These are phyloP conservation scores for Xenosphaeropsis pyriputrescens DNA, from an alignment of 2,329 filamentous ascomycete species.

Conservation along the genomic window DNA sequence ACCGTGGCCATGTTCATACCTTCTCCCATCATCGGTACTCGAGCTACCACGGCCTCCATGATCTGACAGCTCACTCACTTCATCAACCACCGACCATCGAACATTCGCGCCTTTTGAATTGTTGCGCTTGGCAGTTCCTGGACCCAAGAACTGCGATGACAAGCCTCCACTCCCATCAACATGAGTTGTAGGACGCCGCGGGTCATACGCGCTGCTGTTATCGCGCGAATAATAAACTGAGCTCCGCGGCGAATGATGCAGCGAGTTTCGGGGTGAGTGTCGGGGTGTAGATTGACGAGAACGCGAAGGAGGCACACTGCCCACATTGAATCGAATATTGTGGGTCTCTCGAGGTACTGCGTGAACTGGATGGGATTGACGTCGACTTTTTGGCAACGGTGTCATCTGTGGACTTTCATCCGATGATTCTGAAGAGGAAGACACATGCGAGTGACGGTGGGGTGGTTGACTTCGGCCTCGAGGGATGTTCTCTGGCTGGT, in stretches of 20 bases:
- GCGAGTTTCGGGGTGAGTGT: too few relatives aligned
- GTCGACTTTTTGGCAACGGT: not conserved
- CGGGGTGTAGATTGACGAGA: too few relatives aligned
- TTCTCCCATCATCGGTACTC: constrained; percentile 3
- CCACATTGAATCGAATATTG: not conserved
- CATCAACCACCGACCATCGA: constrained; percentile 9
- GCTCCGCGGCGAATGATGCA: too few relatives aligned
- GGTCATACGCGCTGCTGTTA: too few relatives aligned
- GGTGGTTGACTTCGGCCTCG: constrained; percentile 36
- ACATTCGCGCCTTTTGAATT: constrained; percentile 4
- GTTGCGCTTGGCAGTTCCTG: constrained; percentile 7
- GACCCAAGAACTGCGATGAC: constrained; percentile 17
- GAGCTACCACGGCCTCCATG: not conserved
- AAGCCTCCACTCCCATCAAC: constrained; percentile 9
- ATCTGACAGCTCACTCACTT: constrained; percentile 5
- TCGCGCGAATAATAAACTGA: too few relatives aligned
- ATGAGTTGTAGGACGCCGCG: too few relatives aligned
- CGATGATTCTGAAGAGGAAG: constrained; percentile 17
- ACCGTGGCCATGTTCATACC: constrained; percentile 2
- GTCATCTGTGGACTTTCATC: constrained; percentile 19
- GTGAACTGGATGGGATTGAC: not conserved
- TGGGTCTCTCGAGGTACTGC: not conserved
- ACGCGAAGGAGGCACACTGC: not conserved
- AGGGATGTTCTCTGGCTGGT: constrained; percentile 11
- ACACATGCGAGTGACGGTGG: constrained; percentile 16